These are phyloP conservation scores for Serpula lacrymans DNA, from an alignment of 768 basidiomycete genomes.

Conservation along the genomic window DNA sequence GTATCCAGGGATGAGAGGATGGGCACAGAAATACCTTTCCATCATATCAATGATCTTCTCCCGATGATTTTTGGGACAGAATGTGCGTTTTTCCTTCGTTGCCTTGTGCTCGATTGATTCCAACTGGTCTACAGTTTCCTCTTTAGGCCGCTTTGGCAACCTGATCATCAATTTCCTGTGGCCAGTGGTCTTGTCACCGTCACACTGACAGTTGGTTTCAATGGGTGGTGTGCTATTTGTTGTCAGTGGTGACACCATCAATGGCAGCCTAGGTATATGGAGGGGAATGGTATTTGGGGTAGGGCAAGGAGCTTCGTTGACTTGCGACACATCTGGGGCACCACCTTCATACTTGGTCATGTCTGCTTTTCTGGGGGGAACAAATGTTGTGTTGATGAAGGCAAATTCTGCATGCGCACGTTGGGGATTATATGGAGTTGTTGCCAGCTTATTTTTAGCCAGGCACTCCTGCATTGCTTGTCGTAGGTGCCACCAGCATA, in stretches of 20 bases:
- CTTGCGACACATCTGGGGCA: neutral
- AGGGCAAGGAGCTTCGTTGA: no score
- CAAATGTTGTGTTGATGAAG: no score
- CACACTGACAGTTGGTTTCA: no score
- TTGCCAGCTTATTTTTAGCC: conserved; percentile 8
- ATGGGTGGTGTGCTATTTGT: no score
- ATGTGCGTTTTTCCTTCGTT: conserved; percentile 5
- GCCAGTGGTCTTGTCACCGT: neutral
- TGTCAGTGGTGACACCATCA: no score
- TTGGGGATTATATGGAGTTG: conserved; percentile 6
- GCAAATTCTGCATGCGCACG: conserved; percentile 5
- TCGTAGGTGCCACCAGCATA: conserved; percentile 11
- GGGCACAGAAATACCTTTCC: conserved; percentile 17
- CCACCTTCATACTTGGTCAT: no score
- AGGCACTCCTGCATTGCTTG: conserved; percentile 4
- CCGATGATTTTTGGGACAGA: conserved; percentile 11
- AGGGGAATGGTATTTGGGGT: no score
- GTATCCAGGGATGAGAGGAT: conserved; percentile 18
- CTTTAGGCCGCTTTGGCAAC: conserved; percentile 1
- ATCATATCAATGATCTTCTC: conserved; percentile 19
- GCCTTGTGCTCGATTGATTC: no score
- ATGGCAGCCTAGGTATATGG: no score
- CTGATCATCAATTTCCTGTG: conserved; percentile 1
- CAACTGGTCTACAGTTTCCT: neutral
- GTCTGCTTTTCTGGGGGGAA: no score